Evolutionary conservation across 768 basidiomycete species (phyloP), one percentile per base, ranked within the genome.

Genomic region (Cystoderma amianthinum): DNA sequence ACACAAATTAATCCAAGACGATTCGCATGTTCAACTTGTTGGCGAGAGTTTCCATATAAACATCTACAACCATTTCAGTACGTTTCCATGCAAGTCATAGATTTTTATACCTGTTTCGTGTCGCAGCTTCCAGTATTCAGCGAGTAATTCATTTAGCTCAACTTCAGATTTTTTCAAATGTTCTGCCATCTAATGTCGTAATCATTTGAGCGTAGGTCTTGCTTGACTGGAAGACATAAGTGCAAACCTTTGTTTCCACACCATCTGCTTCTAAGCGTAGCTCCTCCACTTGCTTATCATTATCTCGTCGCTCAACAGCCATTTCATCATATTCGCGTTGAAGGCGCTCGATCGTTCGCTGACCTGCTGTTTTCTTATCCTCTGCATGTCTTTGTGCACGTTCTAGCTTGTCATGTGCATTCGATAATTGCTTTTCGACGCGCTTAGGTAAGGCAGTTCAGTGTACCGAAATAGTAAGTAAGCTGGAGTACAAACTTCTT

Each of bases 41-140:
- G 3, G 86, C 84, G 19, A 90, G 64, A 0, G 82, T 88, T 58
- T 88, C 87, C 87, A 90, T 89, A 52, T 87, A 91, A 2, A 88
- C 74, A 57, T 88, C 88, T 89, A 48, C 15, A 20, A 24, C 19
- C 6, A 21, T 35, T 42, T 32, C 41, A 42, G 24, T 4, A 21
- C 50, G 36, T 21, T 17, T 16, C 3, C 23, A 4, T 15, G 22
- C 12, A 38, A 21, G 25, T 21, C 36, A 25, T 35, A 15, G 16
- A 57, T 55, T 24, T n/a, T n/a, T n/a, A n/a, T 53, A 86, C 89
- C 84, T 52, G 85, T 81, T 51, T 81, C 78, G 48, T 85, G 82
- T 28, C 87, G 71, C 39, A 91, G 65, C 42, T 72, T 79, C 81
- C 84, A 89, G 58, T 95, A 93, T 56, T 91, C 90, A 6, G 76